Evolutionary conservation across 345 rosid species (phyloP), one percentile per base, ranked within the genome.

Genomic region (Eucalyptus guilfoylei): DNA sequence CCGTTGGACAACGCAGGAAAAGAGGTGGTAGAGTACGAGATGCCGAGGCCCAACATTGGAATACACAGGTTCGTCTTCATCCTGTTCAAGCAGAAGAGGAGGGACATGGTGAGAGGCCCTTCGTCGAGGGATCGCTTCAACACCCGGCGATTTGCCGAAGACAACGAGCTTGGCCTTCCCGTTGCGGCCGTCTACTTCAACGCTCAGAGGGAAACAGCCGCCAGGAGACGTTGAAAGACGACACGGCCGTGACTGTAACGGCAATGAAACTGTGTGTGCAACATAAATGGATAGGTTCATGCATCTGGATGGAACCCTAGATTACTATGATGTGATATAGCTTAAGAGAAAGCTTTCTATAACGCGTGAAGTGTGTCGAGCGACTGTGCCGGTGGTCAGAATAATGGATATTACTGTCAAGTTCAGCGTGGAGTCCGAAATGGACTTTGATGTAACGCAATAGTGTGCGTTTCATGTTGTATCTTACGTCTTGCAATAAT

Each of bases 31-130:
- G 94, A 88, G 91, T 97, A 97, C 89, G 99, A 97, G 91, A 94
- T 94, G 93, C 98, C 99, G n/a, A 91, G 94, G 94, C 99, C 99
- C 50, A 96, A 93, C 93, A 97, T 97, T 89, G 99, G 99, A 88
- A 97, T 97, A 50, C 99, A 97, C 90, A 94, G 99, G 92, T 97
- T 94, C 81, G 99, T 95, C 92, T 96, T 95, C 90, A 87, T 97
- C 15, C 91, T 97, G 40, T 97, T 95, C 94, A 95, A 94, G 92
- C 99, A 97, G 92, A 95, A 91, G 80, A 87, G 95, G 21, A 92
- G 99, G 90, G 94, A 94, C 87, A 90, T 93, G 49, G 94, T 88
- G 81, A 91, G 45, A 30, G 60, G 91, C n/a, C 97, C 99, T 19
- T 49, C 94, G 10, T 92, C 96, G 85, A 94, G 97, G 90, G 99